Percentiles rank a stretch among this genome's conserved stretches.
Conservation (phyloP, 2,329 filamentous ascomycete genomes). For the Fusarium pseudonygamai region DNA sequence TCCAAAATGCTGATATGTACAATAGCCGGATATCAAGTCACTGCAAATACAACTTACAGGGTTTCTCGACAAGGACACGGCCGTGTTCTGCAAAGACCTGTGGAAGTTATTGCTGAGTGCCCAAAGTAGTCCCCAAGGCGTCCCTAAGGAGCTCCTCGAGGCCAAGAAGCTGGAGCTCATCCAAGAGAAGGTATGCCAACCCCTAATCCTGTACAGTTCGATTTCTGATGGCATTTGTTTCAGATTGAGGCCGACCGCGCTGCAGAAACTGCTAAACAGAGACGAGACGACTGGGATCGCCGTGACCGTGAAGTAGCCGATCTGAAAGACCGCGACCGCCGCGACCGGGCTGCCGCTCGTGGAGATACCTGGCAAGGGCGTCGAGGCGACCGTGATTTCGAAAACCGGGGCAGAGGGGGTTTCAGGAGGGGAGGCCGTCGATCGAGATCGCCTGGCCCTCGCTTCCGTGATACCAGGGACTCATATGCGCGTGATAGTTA, state of each 20-base stretch:
- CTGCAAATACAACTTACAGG: slow-evolving; percentile 95
- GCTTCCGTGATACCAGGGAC: slow-evolving; percentile 55
- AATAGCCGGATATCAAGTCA: slow-evolving; percentile 91
- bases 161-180: slow-evolving; percentile 96
- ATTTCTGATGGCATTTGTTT: background rate
- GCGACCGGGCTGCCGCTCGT: slow-evolving; percentile 61
- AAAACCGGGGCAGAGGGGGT: slow-evolving; percentile 54
- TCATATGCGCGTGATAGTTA: slow-evolving; percentile 62
- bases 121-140: slow-evolving; percentile 86
- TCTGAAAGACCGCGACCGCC: slow-evolving; percentile 72
- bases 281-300: slow-evolving; percentile 75
- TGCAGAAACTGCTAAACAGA: slow-evolving; percentile 76
- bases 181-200: slow-evolving; percentile 81
- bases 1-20: slow-evolving; percentile 39
- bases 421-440: slow-evolving; percentile 57
- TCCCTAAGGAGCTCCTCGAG: slow-evolving; percentile 93
- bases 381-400: slow-evolving; percentile 61
- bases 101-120: slow-evolving; percentile 94
- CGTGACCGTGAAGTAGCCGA: slow-evolving; percentile 77
- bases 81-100: slow-evolving; percentile 89
- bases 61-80: slow-evolving; percentile 92
- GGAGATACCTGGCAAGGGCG: slow-evolving; percentile 65
- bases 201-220: background rate
- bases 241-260: slow-evolving; percentile 85
- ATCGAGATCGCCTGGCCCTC: slow-evolving; percentile 59